Percentiles rank a stretch among this genome's conserved stretches.
Evolutionary conservation across 192 early-diverging fungal genomes (phyloP).

Genomic region (Lobosporangium transversale): DNA sequence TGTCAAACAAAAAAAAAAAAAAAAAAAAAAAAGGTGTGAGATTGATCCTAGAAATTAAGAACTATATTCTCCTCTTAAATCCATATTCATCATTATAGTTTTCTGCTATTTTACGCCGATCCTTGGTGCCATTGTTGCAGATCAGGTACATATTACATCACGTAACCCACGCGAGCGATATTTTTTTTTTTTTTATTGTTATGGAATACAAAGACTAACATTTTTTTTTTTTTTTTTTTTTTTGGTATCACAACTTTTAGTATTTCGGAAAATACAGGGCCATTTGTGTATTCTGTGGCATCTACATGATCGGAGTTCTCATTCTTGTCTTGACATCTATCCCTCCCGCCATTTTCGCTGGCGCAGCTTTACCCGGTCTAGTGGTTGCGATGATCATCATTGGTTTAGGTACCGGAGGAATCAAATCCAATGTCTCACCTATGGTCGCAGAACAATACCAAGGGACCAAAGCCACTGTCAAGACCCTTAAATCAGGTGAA

Average conservation of each 20-base stretch:
- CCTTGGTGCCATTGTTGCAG: conserved; percentile 71
- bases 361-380: conserved; percentile 72
- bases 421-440: conserved; percentile 82
- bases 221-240: not conserved
- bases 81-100: conserved; percentile 24
- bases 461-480: conserved; percentile 67
- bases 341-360: conserved; percentile 61
- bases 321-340: conserved; percentile 72
- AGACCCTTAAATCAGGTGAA: conserved; percentile 63
- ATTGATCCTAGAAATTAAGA: not conserved
- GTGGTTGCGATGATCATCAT: conserved; percentile 77
- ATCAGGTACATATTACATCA: conserved; percentile 62
- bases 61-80: too few relatives aligned
- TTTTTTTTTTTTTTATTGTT: too few relatives aligned
- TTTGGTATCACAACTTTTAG: conserved; percentile 28
- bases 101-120: conserved; percentile 69
- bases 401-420: conserved; percentile 80
- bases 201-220: not conserved
- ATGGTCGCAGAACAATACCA: conserved; percentile 80
- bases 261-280: conserved; percentile 81
- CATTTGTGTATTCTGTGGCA: conserved; percentile 68
- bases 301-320: conserved; percentile 74
- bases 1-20: not conserved
- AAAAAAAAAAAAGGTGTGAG: not conserved
- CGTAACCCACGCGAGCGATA: too few relatives aligned